Base-by-base conservation (phyloP, 495 filamentous ascomycete genomes). In the Talaromyces proteolyticus region DNA sequence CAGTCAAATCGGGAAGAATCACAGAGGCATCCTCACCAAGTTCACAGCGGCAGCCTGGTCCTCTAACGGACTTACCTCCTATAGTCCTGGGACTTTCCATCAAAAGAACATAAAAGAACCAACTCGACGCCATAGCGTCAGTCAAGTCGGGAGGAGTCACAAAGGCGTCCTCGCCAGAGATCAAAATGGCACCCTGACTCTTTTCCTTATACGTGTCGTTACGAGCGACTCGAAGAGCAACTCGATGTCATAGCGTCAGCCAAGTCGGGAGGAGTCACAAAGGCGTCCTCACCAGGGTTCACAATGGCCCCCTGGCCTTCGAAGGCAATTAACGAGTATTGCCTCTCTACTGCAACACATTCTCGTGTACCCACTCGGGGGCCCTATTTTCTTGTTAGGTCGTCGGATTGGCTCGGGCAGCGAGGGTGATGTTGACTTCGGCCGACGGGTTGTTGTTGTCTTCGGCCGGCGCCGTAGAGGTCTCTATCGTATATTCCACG, bases 201-300 rank as follows among this genome's bases (percentile, higher is more conserved):
- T 19, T 18, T 42, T 12, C 39, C 39, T 12, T 42, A 42, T 42
- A 18, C 19, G 18, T 18, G 39, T 42, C n/a, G n/a, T n/a, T n/a
- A n/a, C n/a, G n/a, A n/a, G n/a, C n/a, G n/a, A n/a, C n/a, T n/a
- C n/a, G n/a, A n/a, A n/a, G n/a, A n/a, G n/a, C n/a, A n/a, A n/a
- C n/a, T n/a, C n/a, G n/a, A n/a, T n/a, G n/a, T n/a, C n/a, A n/a
- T n/a, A 36, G 29, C 29, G 29, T 36, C 29, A 36, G 29, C 14
- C 29, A 36, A 36, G 14, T 24, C 42, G 42, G 20, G 20, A 44
- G 42, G 42, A 44, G 42, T 44, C 42, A 44, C 42, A 44, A 44
- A 21, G 42, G 42, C 42, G 20, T 44, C 42, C 42, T 44, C 42
- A 44, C 19, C 42, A 44, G 26, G 42, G 20, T 44, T 44, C 42